Base-by-base conservation (phyloP, 2,329 filamentous ascomycete genomes). In the Fusarium sp. region DNA sequence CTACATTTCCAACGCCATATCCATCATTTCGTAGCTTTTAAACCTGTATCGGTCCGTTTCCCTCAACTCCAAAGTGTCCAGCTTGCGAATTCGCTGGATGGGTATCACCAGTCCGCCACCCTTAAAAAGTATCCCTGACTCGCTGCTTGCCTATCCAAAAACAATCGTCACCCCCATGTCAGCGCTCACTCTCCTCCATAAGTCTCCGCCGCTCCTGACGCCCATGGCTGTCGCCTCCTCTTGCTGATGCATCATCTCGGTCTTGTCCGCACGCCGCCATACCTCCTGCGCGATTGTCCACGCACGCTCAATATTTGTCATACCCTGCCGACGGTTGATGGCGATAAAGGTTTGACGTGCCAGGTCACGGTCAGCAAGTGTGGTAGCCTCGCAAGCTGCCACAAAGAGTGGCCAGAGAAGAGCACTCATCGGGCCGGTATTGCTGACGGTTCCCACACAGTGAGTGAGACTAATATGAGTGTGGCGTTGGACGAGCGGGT, bases 381-480 rank as follows among this genome's bases (percentile, higher is more conserved):
- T 83, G 10, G 84, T 81, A 1, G 90, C 90, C 79, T 92, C 91
- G 77, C 90, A 92, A 2, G 89, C 87, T 2, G 90, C 88, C 11
- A 91, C 89, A 75, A 92, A 92, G 3, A 92, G 82, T 1, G 91
- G 91, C 89, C 90, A 92, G 3, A 92, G 84, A 39, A 92, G 82
- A 3, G 91, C 91, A 2, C 88, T 87, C 88, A 92, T 91, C 1
- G 91, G 91, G 0, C 91, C 90, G 52, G 83, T 83, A 68, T 88
- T 87, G 25, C 82, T 83, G 32, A 90, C 89, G 0, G 89, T 90
- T 34, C 85, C 85, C 7, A 87, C 83, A 76, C 90, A 92, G 70
- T 91, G 88, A 16, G 81, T 79, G 6, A 91, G 83, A 6, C 88
- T 85, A 3, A 84, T 77, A 69, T 86, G 87, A 1, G 86, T 80